These are phyloP conservation scores for Myrmaecium sp. DNA, from an alignment of 2,329 filamentous ascomycete species.

Conservation along the genomic window DNA sequence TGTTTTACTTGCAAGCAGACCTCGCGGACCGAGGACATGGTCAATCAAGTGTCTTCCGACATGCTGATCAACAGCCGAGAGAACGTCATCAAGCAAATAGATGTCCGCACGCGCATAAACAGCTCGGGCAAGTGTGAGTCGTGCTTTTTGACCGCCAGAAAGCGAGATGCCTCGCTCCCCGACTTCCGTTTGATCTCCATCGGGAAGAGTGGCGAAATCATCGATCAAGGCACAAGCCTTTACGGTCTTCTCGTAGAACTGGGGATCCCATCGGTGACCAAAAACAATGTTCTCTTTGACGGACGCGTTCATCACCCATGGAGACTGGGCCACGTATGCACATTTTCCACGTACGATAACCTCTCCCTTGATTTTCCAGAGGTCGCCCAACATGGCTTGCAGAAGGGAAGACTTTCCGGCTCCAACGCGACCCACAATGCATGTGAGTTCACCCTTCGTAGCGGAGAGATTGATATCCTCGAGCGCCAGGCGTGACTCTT, in stretches of 20 bases:
- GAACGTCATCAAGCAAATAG: constrained; percentile 81
- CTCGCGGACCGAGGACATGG: constrained; percentile 73
- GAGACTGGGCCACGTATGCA: constrained; percentile 82
- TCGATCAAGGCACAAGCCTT: constrained; percentile 80
- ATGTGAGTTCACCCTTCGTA: constrained; percentile 83
- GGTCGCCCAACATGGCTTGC: constrained; percentile 71
- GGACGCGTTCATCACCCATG: constrained; percentile 96
- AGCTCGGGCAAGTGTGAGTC: constrained; percentile 76
- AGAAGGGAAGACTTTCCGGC: constrained; percentile 88
- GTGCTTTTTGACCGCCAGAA: constrained; percentile 90
- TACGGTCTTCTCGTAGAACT: constrained; percentile 86
- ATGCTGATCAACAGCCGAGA: constrained; percentile 96
- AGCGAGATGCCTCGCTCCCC: constrained; percentile 93
- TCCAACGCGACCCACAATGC: constrained; percentile 86
- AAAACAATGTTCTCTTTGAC: constrained; percentile 97
- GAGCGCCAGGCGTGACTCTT: constrained; percentile 50
- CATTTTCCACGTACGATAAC: constrained; percentile 68
- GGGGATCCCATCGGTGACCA: constrained; percentile 80
- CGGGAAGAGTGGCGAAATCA: constrained; percentile 81
- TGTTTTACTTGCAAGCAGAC: constrained; percentile 71
- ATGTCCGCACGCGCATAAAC: constrained; percentile 96
- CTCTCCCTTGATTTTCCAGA: constrained; percentile 76
- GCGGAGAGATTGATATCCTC: constrained; percentile 76
- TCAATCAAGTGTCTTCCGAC: constrained; percentile 91
- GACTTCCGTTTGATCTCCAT: constrained; percentile 92